Evolutionary conservation across 1,139 yeast species (phyloP).

Genomic region (Hansenula sp.): DNA sequence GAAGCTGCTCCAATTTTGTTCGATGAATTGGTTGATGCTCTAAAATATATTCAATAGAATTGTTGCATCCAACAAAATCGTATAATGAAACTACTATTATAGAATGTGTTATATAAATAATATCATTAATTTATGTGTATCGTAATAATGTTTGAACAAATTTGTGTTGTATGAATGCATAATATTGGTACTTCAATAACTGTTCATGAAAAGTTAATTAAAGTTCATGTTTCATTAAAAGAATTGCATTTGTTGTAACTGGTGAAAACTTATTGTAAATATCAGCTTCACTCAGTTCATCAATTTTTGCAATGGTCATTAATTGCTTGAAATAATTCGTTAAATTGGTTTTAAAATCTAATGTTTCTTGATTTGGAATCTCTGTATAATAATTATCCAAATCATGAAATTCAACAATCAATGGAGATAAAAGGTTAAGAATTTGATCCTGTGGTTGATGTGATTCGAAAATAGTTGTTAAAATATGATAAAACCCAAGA

Average conservation of each 20-base stretch:
- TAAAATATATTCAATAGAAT: slow-evolving; percentile 14
- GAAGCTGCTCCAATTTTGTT: slow-evolving; percentile 31
- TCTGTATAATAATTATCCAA: slow-evolving; percentile 45
- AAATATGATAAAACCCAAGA: slow-evolving; percentile 23
- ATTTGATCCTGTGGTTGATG: slow-evolving; percentile 4
- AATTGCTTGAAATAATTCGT: slow-evolving; percentile 19
- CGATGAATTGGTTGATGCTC: slow-evolving; percentile 22
- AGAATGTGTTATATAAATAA: background rate
- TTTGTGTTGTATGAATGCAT: background rate
- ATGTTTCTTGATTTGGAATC: slow-evolving; percentile 33
- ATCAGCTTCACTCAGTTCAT: background rate
- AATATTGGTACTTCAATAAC: background rate
- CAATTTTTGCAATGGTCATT: background rate
- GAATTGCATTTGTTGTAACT: slow-evolving; percentile 13
- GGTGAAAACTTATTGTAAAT: slow-evolving; percentile 20
- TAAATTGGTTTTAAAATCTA: slow-evolving; percentile 26
- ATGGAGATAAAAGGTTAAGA: slow-evolving; percentile 32
- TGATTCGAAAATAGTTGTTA: slow-evolving; percentile 19
- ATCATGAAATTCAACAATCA: slow-evolving; percentile 49
- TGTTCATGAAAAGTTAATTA: background rate
- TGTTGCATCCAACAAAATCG: background rate
- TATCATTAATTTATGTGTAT: slow-evolving; percentile 1
- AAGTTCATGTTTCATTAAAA: slow-evolving; percentile 1
- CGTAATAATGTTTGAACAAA: background rate
- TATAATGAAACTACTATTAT: too few species aligned